A percentile compares a stretch with the other conserved stretches of the same genome.
Conservation (phyloP, 164 flowering plant species). For the Macadamia integrifolia region DNA sequence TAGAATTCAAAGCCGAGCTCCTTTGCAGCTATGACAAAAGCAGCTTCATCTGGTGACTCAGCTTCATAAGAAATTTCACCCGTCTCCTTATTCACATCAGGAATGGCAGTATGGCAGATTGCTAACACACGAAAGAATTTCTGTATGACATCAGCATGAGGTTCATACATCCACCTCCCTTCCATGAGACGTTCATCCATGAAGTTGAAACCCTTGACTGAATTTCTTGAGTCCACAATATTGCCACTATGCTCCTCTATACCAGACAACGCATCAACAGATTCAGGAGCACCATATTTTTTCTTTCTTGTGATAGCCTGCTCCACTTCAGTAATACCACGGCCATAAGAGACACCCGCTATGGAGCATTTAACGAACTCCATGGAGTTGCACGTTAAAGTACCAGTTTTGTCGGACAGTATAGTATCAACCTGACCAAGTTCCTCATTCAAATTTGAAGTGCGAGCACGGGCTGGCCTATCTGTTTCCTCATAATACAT, state of each 20-base stretch:
- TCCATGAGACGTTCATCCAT: constrained; percentile 70
- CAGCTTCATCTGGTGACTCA: constrained; percentile 94
- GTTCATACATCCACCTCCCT: constrained; percentile 71
- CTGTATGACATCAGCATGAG: constrained; percentile 47
- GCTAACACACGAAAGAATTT: constrained; percentile 75
- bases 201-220: constrained; percentile 78
- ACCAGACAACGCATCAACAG: constrained; percentile 20
- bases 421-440: constrained; percentile 82
- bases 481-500: constrained; percentile 77
- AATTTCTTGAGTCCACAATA: constrained; percentile 12
- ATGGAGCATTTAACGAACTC: constrained; percentile 87
- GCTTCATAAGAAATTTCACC: constrained; percentile 72
- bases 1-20: constrained; percentile 79
- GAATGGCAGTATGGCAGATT: constrained; percentile 79
- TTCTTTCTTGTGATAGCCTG: constrained; percentile 44
- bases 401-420: constrained; percentile 90
- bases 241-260: constrained; percentile 9
- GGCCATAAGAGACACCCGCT: constrained; percentile 72
- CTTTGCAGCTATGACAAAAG: constrained; percentile 76
- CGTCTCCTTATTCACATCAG: constrained; percentile 39
- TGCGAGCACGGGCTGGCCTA: constrained; percentile 72
- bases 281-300: constrained; percentile 15
- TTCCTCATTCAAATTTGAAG: constrained; percentile 88
- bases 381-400: constrained; percentile 89
- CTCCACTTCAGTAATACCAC: constrained; percentile 77